Base-by-base conservation (phyloP, 2,329 filamentous ascomycete species). In the Trichoderma hamatum region DNA sequence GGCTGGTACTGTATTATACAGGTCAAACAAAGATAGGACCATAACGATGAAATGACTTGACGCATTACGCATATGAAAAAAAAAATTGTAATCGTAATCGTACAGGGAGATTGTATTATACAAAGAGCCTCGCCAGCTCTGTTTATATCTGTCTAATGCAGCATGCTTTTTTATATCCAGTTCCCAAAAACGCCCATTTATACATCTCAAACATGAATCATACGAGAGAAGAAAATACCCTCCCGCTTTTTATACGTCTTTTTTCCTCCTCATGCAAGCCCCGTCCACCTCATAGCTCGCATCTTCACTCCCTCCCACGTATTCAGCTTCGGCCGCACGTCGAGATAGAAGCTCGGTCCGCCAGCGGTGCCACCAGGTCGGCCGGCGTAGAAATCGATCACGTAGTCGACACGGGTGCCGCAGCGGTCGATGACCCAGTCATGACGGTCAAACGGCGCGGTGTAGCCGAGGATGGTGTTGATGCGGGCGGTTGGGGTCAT, bases 401-500 rank as follows among this genome's bases (percentile, higher is more conserved):
- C 91, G 78, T 99, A 99, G 75, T 98, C 96, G 60, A 99, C 83
- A 75, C 88, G 88, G 24, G 84, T 90, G 34, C 92, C 95, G 77
- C 96, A 98, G 63, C 96, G 86, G 80, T 99, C 94, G 43, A 99
- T 90, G 28, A 97, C 89, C 96, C 96, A 99, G 80, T 99, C 96
- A 79, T 99, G 96, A 32, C 96, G 86, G 81, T 99, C 96, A 80
- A 99, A 99, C 1, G 96, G 96, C 65, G 90, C 85, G 70, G 91
- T 90, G 79, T 97, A 98, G n/a, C 96, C 96, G 66, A 97, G 82
- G 69, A 94, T 80, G 5, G 90, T 92, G 79, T 97, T 96, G 73
- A 96, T 80, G 69, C 94, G 85, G 2, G 96, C 96, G 71, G 90
- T 90, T 0, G 96, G 96, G 4, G 92, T 96, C 82, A 97, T 83